Evolutionary conservation across 2,329 filamentous ascomycete species (phyloP), one percentile per base, ranked within the genome.

Genomic region (Colletotrichum zoysiae): DNA sequence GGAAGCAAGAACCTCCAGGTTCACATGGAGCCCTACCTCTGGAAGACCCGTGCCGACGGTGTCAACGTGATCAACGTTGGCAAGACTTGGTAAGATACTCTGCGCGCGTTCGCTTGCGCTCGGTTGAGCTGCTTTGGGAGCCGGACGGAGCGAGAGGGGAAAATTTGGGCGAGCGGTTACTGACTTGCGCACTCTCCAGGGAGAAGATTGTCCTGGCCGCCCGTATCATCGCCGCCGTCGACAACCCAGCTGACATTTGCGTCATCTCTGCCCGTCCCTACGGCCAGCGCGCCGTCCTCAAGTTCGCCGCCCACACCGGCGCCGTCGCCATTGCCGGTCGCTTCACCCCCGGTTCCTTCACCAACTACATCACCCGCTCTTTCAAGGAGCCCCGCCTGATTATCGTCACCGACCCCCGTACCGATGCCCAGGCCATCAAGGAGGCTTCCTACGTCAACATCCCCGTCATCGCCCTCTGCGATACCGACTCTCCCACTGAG

Each of bases 361-460:
- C 96, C 91, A 99, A 99, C 92, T 99, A 99, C 93, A 99, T 99
- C 93, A 99, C 97, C 86, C 95, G 96, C 83, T 98, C 96, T 77
- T 99, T 99, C 95, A 98, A 98, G 92, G 96, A 99, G 90, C 96
- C 96, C 84, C 97, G 97, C 86, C 91, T 99, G 83, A 98, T 99
- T 87, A 92, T 99, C 85, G 96, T 99, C 82, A 99, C 96, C 88
- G 96, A 99, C 86, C 96, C 96, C 81, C 95, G 97, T 87, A 99
- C 97, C 89, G 96, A 99, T 82, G 94, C 96, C 84, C 96, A 99
- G 92, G 96, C 96, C 83, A 99, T 99, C 92, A 98, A 98, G 93
- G 96, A 99, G 90, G 96, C 97, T 84, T 96, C 93, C 84, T 99
- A 99, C 88, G 96, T 99, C 89, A 99, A 99, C 92, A 98, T 99